A percentile compares a stretch with the other conserved stretches of the same genome.
Evolutionary conservation across 768 basidiomycete species (phyloP).

Genomic region (Lactarius hatsudake): DNA sequence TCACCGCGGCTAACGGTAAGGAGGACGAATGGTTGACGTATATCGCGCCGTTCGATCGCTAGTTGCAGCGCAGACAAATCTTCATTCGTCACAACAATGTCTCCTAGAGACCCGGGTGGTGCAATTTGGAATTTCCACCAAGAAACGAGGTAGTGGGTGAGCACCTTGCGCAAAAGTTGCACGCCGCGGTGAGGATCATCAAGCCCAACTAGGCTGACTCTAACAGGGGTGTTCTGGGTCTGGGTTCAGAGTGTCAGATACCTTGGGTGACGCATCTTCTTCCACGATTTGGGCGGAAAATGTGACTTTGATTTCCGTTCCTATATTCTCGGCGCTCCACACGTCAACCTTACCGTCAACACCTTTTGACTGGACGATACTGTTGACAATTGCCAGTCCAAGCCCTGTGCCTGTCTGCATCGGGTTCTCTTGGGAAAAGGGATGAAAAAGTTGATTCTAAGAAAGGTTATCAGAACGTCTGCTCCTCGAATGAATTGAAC

Average conservation of each 20-base stretch:
- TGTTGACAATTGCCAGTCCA: slow-evolving; percentile 93
- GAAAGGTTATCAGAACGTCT: not conserved
- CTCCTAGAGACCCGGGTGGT: slow-evolving; percentile 47
- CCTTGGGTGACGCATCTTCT: slow-evolving; percentile 30
- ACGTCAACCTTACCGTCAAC: slow-evolving; percentile 93
- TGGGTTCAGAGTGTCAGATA: slow-evolving; percentile 31
- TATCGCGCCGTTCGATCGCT: slow-evolving; percentile 57
- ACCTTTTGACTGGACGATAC: slow-evolving; percentile 81
- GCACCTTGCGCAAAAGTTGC: slow-evolving; percentile 59
- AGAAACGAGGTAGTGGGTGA: slow-evolving; percentile 60
- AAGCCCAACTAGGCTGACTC: slow-evolving; percentile 73
- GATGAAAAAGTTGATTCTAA: slow-evolving; percentile 94
- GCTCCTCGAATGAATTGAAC: not conserved
- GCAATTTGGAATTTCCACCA: slow-evolving; percentile 73
- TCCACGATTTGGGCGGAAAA: slow-evolving; percentile 69
- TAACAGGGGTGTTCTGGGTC: slow-evolving; percentile 30
- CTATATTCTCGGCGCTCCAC: slow-evolving; percentile 84
- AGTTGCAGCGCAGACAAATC: slow-evolving; percentile 56
- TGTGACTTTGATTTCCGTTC: slow-evolving; percentile 87
- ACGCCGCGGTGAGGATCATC: slow-evolving; percentile 60
- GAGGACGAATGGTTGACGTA: slow-evolving; percentile 66
- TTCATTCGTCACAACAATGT: slow-evolving; percentile 82
- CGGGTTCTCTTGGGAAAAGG: slow-evolving; percentile 96
- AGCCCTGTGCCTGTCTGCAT: slow-evolving; percentile 90
- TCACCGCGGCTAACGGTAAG: slow-evolving; percentile 70